These are phyloP conservation scores for Taxillus chinensis DNA, from an alignment of 164 flowering plant species.

Conservation along the genomic window DNA sequence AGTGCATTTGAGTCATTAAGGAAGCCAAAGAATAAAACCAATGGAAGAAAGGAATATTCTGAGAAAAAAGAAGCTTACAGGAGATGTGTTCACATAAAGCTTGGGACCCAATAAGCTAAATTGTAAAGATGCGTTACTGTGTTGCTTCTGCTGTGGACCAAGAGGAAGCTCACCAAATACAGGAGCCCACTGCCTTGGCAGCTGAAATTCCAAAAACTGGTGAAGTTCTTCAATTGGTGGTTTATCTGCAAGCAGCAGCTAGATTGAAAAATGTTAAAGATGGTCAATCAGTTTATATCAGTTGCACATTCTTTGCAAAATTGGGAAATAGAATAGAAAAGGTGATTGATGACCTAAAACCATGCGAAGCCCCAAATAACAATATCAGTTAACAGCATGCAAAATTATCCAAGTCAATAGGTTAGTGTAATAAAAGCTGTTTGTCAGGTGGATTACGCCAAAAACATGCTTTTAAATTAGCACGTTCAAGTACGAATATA, in stretches of 20 bases:
- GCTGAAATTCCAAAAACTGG: slow-evolving; percentile 91
- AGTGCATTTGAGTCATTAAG: too few relatives aligned
- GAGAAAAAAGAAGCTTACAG: slow-evolving; percentile 29
- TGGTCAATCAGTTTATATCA: not conserved
- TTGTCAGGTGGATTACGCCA: too few relatives aligned
- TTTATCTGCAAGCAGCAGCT: slow-evolving; percentile 47
- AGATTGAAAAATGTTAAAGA: not conserved
- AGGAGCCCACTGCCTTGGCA: slow-evolving; percentile 97
- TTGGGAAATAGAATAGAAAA: too few relatives aligned
- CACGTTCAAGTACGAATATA: too few relatives aligned
- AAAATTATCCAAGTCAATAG: too few relatives aligned
- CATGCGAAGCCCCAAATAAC: too few relatives aligned
- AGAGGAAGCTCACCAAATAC: slow-evolving; percentile 89
- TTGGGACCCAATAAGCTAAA: slow-evolving; percentile 88
- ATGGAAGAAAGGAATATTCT: not conserved
- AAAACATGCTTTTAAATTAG: too few relatives aligned
- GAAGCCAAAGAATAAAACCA: not conserved
- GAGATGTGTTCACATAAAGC: slow-evolving; percentile 67
- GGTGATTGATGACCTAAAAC: too few relatives aligned
- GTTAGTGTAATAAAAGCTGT: too few relatives aligned
- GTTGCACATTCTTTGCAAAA: too few relatives aligned
- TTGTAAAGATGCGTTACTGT: slow-evolving; percentile 46
- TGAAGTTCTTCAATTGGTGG: slow-evolving; percentile 89
- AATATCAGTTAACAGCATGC: too few relatives aligned
- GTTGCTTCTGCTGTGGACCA: slow-evolving; percentile 77